These are phyloP conservation scores for Naganishia vaughanmartiniae DNA, from an alignment of 768 basidiomycete genomes.

Conservation along the genomic window DNA sequence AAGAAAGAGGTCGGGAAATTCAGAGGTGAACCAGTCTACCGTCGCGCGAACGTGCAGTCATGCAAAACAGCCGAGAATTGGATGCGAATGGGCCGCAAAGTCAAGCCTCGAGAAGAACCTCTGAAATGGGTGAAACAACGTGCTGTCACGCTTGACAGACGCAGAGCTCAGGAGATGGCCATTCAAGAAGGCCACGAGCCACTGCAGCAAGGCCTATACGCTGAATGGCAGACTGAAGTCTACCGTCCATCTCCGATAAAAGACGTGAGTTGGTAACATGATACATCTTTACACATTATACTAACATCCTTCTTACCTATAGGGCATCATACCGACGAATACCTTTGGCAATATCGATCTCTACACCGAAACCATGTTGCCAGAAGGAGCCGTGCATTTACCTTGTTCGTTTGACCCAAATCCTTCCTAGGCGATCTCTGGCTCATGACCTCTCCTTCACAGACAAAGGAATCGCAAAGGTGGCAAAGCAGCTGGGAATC, in stretches of 20 bases:
- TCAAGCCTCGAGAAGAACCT: constrained; percentile 73
- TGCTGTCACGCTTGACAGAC: constrained; percentile 72
- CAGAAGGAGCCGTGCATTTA: constrained; percentile 77
- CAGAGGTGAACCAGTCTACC: constrained; percentile 86
- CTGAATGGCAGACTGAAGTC: constrained; percentile 74
- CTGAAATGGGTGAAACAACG: constrained; percentile 85
- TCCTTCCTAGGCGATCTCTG: neutral
- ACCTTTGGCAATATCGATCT: constrained; percentile 95
- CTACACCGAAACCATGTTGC: constrained; percentile 92
- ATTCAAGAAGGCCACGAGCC: constrained; percentile 58
- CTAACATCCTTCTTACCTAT: constrained; percentile 12
- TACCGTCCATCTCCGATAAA: constrained; percentile 76
- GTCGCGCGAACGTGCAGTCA: constrained; percentile 74
- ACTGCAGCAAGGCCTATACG: constrained; percentile 82
- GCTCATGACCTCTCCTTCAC: constrained; percentile 23
- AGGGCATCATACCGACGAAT: constrained; percentile 94
- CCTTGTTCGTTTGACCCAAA: constrained; percentile 65
- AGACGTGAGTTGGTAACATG: constrained; percentile 63
- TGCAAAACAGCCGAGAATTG: constrained; percentile 92
- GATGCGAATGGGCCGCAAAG: constrained; percentile 78
- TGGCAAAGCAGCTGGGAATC: constrained; percentile 79
- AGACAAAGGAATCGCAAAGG: constrained; percentile 85
- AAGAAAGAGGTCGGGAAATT: constrained; percentile 78
- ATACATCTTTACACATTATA: neutral
- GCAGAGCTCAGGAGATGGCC: constrained; percentile 69